These are phyloP conservation scores for Thermothelomyces thermophilus DNA, from an alignment of 2,329 filamentous ascomycete species.

Conservation along the genomic window DNA sequence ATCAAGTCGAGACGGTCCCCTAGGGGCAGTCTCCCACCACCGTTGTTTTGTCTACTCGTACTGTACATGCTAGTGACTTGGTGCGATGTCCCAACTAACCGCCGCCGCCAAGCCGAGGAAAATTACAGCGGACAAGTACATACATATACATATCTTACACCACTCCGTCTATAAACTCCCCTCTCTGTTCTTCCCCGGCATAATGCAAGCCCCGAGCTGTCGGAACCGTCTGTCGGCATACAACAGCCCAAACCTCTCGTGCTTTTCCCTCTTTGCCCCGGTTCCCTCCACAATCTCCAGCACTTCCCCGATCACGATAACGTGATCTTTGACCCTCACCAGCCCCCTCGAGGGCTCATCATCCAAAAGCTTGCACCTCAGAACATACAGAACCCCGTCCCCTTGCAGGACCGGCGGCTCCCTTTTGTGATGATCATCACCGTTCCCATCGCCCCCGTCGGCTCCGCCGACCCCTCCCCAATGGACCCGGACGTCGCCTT, in stretches of 20 bases:
- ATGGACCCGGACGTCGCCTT: conserved; percentile 23
- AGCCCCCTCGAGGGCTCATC: conserved; percentile 35
- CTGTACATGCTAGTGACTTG: neutral
- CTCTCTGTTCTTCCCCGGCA: conserved; percentile 36
- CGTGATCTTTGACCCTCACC: conserved; percentile 44
- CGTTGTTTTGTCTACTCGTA: neutral
- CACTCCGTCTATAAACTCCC: neutral
- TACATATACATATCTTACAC: neutral
- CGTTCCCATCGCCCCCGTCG: neutral
- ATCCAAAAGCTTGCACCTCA: conserved; percentile 37
- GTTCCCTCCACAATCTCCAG: conserved; percentile 36
- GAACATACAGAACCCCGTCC: conserved; percentile 46
- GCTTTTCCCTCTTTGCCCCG: conserved; percentile 17
- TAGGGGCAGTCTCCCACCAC: neutral
- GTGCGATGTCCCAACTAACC: conserved; percentile 6
- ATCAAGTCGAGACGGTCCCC: neutral
- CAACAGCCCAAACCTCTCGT: conserved; percentile 37
- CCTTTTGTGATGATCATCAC: neutral
- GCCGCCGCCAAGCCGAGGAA: conserved; percentile 6
- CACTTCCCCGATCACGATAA: conserved; percentile 47
- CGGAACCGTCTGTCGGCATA: conserved; percentile 47
- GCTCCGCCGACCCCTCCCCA: neutral
- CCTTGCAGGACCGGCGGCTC: conserved; percentile 40
- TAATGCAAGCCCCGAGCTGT: conserved; percentile 42
- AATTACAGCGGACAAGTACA: neutral